A percentile compares a stretch with the other conserved stretches of the same genome.
Evolutionary conservation across 768 basidiomycete species (phyloP).

Genomic region (Rhizopogon vesiculosus): DNA sequence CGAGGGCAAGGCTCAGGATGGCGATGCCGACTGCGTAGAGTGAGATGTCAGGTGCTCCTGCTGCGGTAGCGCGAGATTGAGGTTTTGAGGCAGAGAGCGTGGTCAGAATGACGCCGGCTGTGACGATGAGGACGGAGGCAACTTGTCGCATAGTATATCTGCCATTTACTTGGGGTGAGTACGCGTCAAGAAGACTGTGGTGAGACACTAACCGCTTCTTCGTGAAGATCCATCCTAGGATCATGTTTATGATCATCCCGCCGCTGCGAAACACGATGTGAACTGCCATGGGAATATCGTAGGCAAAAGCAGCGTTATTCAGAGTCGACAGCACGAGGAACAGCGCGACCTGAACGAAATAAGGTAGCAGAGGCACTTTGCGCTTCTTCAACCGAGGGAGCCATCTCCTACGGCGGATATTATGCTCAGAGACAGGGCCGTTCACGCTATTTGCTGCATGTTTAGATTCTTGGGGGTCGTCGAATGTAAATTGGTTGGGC

Average conservation of each 20-base stretch:
- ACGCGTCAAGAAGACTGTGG: slow-evolving; percentile 1
- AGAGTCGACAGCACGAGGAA: slow-evolving; percentile 77
- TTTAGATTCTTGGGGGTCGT: slow-evolving; percentile 2
- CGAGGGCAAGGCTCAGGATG: slow-evolving; percentile 70
- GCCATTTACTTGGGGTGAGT: slow-evolving; percentile 5
- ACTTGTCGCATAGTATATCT: slow-evolving; percentile 67
- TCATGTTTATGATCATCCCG: slow-evolving; percentile 79
- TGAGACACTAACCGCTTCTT: slow-evolving; percentile 50
- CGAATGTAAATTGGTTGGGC: slow-evolving; percentile 48
- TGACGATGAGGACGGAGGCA: slow-evolving; percentile 74
- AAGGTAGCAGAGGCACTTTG: slow-evolving; percentile 65
- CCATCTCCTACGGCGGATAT: slow-evolving; percentile 5
- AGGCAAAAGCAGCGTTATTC: slow-evolving; percentile 91
- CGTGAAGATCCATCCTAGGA: slow-evolving; percentile 66
- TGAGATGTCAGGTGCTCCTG: slow-evolving; percentile 3
- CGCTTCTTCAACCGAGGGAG: slow-evolving; percentile 53
- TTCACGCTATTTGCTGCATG: slow-evolving; percentile 29
- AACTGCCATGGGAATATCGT: slow-evolving; percentile 82
- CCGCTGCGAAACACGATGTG: slow-evolving; percentile 95
- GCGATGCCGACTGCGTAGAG: slow-evolving; percentile 67
- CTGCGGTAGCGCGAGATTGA: slow-evolving; percentile 6
- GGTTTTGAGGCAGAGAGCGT: slow-evolving; percentile 69
- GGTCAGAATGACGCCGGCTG: slow-evolving; percentile 71
- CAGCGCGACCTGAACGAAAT: slow-evolving; percentile 75
- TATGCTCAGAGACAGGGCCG: background rate